Percentiles rank a stretch among this genome's conserved stretches.
Evolutionary conservation across 2,329 filamentous ascomycete genomes (phyloP).

Genomic region (Colletotrichum sp.): DNA sequence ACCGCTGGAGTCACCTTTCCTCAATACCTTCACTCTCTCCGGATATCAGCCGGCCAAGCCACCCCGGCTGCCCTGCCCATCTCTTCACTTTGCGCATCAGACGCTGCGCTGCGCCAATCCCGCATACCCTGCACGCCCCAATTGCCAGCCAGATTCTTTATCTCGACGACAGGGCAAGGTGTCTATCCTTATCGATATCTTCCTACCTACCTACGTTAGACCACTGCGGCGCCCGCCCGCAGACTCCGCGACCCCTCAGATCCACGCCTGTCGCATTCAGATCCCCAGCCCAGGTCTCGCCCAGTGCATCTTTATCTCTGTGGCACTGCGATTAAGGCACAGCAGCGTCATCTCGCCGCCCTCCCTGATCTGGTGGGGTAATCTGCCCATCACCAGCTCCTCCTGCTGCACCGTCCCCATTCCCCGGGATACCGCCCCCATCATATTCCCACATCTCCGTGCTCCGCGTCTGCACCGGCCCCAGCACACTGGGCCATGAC

Average conservation of each 20-base stretch:
- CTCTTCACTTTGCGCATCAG: constrained; percentile 3
- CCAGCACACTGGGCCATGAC: background rate
- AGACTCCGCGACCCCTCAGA: background rate
- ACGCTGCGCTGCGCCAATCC: constrained; percentile 2
- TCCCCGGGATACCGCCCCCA: background rate
- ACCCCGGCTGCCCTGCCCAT: background rate
- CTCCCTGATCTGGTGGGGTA: background rate
- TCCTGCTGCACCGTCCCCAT: background rate
- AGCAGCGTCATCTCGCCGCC: background rate
- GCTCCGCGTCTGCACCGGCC: background rate
- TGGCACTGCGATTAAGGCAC: background rate
- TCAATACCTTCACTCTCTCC: background rate
- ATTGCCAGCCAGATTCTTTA: constrained; percentile 6
- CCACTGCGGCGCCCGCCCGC: constrained; percentile 1
- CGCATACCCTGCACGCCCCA: background rate
- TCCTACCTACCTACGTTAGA: background rate
- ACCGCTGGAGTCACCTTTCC: background rate
- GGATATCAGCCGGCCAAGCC: background rate
- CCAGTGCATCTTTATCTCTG: background rate
- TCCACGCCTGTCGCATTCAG: background rate
- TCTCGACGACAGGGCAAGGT: constrained; percentile 15
- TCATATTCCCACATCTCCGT: constrained; percentile 15
- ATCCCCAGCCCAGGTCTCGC: background rate
- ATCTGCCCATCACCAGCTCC: background rate
- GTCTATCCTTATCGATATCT: background rate